Percentiles rank a stretch among this genome's conserved stretches.
phyloP scores from a whole-genome alignment of 495 filamentous ascomycete species.

The Penicillium desertorum region DNA sequence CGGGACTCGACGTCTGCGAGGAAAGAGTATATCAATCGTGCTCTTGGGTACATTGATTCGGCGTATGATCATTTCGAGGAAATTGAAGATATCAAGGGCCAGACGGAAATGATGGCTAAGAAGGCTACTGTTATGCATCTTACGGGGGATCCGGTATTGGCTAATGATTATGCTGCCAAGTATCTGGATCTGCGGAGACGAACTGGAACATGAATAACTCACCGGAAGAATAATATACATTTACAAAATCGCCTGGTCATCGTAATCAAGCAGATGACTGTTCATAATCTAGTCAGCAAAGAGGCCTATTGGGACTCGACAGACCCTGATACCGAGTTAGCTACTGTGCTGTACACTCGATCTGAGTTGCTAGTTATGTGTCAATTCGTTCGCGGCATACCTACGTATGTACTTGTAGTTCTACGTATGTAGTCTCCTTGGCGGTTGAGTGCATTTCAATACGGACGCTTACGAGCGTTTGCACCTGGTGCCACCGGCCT shows the following conservation, averaged over 20 bases:
- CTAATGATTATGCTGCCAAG: conserved; percentile 72
- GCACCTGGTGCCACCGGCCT: no score
- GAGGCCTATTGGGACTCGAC: no score
- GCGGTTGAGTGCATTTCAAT: no score
- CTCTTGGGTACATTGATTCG: conserved; percentile 64
- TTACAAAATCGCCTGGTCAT: not conserved
- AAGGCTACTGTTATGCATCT: conserved; percentile 78
- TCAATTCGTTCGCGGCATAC: no score
- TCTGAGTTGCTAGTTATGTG: no score
- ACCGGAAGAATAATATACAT: not conserved
- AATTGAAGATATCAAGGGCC: conserved; percentile 70
- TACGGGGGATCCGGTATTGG: conserved; percentile 65
- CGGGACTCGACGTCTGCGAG: conserved; percentile 30
- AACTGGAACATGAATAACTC: conserved; percentile 16
- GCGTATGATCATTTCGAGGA: conserved; percentile 68
- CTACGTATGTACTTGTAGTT: no score
- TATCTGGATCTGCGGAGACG: conserved; percentile 60
- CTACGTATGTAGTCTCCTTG: no score
- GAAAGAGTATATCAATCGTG: conserved; percentile 63
- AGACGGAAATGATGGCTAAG: conserved; percentile 83
- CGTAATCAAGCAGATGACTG: not conserved
- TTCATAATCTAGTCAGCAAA: no score
- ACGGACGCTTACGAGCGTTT: no score
- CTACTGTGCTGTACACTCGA: no score
- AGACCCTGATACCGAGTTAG: no score